phyloP scores from a whole-genome alignment of 495 filamentous ascomycete species.

The Aspergillus conjunctus region DNA sequence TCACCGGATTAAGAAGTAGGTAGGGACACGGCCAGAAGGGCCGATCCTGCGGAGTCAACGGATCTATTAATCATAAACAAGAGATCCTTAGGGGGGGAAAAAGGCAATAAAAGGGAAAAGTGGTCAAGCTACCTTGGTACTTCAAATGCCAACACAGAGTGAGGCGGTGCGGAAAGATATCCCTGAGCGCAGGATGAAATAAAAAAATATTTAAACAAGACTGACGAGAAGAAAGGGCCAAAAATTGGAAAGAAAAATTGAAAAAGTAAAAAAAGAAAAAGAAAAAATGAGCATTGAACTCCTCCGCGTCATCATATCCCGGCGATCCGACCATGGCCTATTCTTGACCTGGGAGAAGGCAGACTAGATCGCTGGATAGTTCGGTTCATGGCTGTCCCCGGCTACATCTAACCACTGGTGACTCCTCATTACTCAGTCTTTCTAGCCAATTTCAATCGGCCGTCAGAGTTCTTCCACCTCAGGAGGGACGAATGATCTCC shows the following conservation, averaged over 20 bases:
- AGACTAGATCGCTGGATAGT: no score
- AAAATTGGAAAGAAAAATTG: not conserved
- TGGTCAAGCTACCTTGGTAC: no score
- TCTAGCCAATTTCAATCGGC: no score
- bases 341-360: no score
- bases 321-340: slow-evolving; percentile 13
- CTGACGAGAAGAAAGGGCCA: not conserved
- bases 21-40: slow-evolving; percentile 21
- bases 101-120: not conserved
- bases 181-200: slow-evolving; percentile 19
- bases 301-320: slow-evolving; percentile 14
- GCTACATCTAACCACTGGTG: no score
- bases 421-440: no score
- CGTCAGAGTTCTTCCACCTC: no score
- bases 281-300: not conserved
- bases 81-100: slow-evolving; percentile 1
- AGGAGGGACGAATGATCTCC: no score
- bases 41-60: slow-evolving; percentile 21
- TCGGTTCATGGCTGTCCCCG: no score
- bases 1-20: slow-evolving; percentile 18
- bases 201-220: not conserved
- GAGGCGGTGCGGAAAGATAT: slow-evolving; percentile 26
- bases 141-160: slow-evolving; percentile 21
- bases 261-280: slow-evolving; percentile 5
- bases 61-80: slow-evolving; percentile 12